Evolutionary conservation across 495 filamentous ascomycete genomes (phyloP).

Genomic region (Penicillium subrubescens): DNA sequence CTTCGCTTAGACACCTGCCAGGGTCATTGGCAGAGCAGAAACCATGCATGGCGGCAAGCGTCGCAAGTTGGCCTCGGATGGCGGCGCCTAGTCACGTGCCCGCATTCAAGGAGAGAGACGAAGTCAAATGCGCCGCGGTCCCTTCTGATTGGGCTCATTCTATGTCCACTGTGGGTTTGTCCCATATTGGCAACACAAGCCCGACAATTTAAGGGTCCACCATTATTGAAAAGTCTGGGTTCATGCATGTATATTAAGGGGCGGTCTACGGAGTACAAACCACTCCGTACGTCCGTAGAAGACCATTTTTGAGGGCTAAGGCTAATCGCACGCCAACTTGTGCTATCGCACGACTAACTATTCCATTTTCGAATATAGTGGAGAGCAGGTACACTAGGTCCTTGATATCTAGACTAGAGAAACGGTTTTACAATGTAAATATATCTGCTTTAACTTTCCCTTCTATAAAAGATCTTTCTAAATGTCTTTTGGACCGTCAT

Average conservation of each 20-base stretch:
- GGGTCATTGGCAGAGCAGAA: background rate
- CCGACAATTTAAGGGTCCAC: background rate
- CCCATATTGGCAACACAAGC: background rate
- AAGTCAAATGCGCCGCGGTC: constrained; percentile 1
- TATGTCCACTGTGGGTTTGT: background rate
- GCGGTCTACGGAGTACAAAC: background rate
- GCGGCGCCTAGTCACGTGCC: constrained; percentile 9
- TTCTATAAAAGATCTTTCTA: too few relatives aligned
- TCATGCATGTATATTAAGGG: constrained; percentile 3
- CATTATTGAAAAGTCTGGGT: background rate
- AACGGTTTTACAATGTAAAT: too few relatives aligned
- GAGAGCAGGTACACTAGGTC: too few relatives aligned
- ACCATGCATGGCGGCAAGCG: background rate
- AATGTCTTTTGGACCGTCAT: too few relatives aligned
- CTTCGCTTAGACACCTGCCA: background rate
- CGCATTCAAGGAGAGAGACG: background rate
- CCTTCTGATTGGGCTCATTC: constrained; percentile 3
- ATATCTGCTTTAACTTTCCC: too few relatives aligned
- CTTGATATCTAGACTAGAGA: too few relatives aligned
- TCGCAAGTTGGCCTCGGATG: constrained; percentile 6
- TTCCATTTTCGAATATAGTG: too few relatives aligned
- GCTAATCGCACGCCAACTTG: too few relatives aligned
- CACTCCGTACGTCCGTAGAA: background rate
- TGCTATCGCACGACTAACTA: too few relatives aligned
- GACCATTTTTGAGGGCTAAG: too few relatives aligned